Base-by-base conservation (phyloP, 1,284 basidiomycete genomes). In the Cronartium ribicola region DNA sequence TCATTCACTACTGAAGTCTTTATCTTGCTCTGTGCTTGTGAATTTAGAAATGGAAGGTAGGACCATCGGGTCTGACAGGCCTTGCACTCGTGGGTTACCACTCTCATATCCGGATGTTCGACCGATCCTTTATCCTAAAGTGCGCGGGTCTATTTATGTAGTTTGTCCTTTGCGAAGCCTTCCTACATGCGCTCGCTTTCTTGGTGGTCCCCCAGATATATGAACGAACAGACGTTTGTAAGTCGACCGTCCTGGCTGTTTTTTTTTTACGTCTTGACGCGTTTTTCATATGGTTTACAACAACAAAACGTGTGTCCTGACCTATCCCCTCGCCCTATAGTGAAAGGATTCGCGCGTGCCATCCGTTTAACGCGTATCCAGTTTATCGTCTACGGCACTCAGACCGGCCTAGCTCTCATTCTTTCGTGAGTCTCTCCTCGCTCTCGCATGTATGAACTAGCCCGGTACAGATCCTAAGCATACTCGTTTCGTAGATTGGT, bases 321-420 rank as follows among this genome's bases (percentile, higher is more conserved):
- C 46, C 72, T 66, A 57, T 76, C 76, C 59, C 66, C 46, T 14
- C 3, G 72, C 20, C 44, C 29, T 20, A 59, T 76, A 66, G 67
- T 79, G 2, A 76, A 75, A 36, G 70, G 75, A 3, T 69, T 78
- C 44, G 78, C 76, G 20, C 76, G 77, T 3, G 73, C 64, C n/a
- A 61, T 77, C 51, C 69, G 76, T 13, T 74, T 78, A 57, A 72
- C 77, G 44, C 75, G 78, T 17, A 44, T 76, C 51, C 75, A 76
- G 46, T 73, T 75, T 51, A 77, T 79, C 69, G 55, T 78, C 51
- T 75, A 76, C 55, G 67, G 68, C 17, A 73, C 70, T 17, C 76
- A 78, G 59, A 48, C 66, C 1, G 20, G 62, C 13, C 29, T 67
- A 29, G 76, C 77, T 44, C 62, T 78, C 5, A n/a, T 77, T 46